phyloP scores from a whole-genome alignment of 305 asterid species.

The Solanum hybrid region DNA sequence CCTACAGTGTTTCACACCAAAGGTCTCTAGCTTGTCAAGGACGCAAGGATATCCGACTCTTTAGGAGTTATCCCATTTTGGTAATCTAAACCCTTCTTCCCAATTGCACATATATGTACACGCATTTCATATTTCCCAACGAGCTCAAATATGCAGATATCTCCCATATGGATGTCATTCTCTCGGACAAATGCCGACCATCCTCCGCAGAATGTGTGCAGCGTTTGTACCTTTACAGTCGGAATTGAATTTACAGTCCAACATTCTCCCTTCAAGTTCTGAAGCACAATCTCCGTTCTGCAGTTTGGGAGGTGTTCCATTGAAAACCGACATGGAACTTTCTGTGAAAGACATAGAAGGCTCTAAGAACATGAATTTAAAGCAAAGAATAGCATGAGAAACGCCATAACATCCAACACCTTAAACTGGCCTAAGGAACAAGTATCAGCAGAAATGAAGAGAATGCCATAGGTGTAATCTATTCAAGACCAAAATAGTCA shows the following conservation, averaged over 20 bases:
- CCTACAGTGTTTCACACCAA: neutral
- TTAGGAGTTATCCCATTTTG: constrained; percentile 28
- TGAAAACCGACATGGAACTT: constrained; percentile 81
- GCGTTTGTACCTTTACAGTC: constrained; percentile 62
- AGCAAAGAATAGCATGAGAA: neutral
- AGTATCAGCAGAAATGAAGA: neutral
- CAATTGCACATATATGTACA: constrained; percentile 67
- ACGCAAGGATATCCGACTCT: neutral
- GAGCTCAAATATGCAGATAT: constrained; percentile 91
- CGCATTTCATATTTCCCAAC: constrained; percentile 74
- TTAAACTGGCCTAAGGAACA: neutral
- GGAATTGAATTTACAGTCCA: constrained; percentile 94
- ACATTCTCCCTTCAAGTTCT: constrained; percentile 58
- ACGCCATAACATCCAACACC: neutral
- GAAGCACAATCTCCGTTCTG: constrained; percentile 74
- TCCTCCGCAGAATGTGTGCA: constrained; percentile 95
- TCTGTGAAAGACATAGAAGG: constrained; percentile 32
- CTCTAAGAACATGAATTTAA: constrained; percentile 12
- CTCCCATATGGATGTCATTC: constrained; percentile 77
- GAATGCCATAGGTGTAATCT: neutral
- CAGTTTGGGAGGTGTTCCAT: constrained; percentile 68
- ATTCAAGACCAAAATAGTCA: neutral
- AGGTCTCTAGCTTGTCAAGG: constrained; percentile 5
- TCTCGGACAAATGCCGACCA: constrained; percentile 97
- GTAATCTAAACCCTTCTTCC: constrained; percentile 45